Base-by-base conservation (phyloP, 108 stramenopile species). In the Chaetoceros tenuissimus region DNA sequence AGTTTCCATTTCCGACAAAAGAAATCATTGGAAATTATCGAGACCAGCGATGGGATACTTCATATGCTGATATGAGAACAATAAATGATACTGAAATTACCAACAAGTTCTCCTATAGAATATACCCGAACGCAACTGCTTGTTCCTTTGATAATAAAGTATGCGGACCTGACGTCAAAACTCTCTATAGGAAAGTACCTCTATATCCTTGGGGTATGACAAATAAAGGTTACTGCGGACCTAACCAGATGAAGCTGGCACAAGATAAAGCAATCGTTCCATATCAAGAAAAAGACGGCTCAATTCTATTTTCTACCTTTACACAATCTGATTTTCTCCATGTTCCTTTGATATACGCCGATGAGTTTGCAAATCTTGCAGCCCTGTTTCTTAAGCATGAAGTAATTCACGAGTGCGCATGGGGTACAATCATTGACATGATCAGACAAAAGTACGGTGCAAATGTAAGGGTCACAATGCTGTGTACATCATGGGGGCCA, bases 231-330 rank as follows among this genome's bases (percentile, higher is more conserved):
- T 24, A 49, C 23, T 49, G 48, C 48, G 23, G 22, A 23, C 13
- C 7, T 16, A 7, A 3, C 7, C 48, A 49, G n/a, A 7, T 16
- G 18, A 24, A 49, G 23, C 7, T 49, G 48, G 23, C 48, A 16
- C 7, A 3, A 7, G 48, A 49, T 49, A 7, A 49, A 49, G 48
- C 7, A 49, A 49, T 21, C n/a, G 5, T 49, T 21, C 19, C 22
- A 16, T 49, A 49, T 24, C 48, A 49, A 7, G 48, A 49, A 49
- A n/a, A 49, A 16, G 48, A 49, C 18, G 48, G 48, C 13, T 7
- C 48, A 7, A 7, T 49, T 7, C 18, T 49, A 24, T 49, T 49
- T 24, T 24, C 23, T 7, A 7, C 48, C 5, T 49, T 49, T n/a
- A 49, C 23, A 7, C 48, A 49, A 49, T 23, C 22, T 16, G 48